Evolutionary conservation across 345 rosid genomes (phyloP), one percentile per base, ranked within the genome.

Genomic region (Lepidium sativum): DNA sequence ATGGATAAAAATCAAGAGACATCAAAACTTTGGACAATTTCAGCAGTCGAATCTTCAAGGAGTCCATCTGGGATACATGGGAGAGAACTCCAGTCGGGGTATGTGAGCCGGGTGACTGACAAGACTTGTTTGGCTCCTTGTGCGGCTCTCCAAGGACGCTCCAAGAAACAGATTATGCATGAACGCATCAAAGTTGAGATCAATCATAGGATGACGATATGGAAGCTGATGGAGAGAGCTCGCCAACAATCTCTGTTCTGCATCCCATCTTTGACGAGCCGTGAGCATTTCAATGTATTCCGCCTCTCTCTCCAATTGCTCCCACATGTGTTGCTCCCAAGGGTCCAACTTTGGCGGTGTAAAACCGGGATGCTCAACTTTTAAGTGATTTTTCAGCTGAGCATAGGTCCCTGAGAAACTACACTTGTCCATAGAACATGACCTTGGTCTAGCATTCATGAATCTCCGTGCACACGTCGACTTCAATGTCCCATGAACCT

Each of bases 341-440:
- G 79, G 79, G 29, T 84, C 87, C 58, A 81, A 67, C 62, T 75
- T 80, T 0, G 76, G 31, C 3, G 81, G 83, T 14, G 77, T 73
- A 3, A 45, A 47, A 34, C 39, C 59, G 1, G 89, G 87, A 65
- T 88, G 95, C 17, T 75, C 81, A 2, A 66, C 57, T 73, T 84
- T 78, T 38, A 83, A 84, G 21, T 88, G 95, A 72, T 48, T 79
- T 68, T 84, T 85, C 17, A 85, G 77, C 57, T 85, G 82, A 1
- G 69, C 17, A 41, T 83, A 88, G 9, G 74, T 78, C 34, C 89
- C 96, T 5, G 58, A 29, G 75, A 85, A 85, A 27, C 69, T 38
- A 20, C 92, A 88, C 9, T 52, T 54, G 43, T 79, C 84, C 20
- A 39, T 43, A 4, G 82, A 45, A 65, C 96, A 88, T 41, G 51